Percentiles rank a stretch among this genome's conserved stretches.
These are phyloP conservation scores for Bacidia rubella DNA, from an alignment of 495 filamentous ascomycete species.

Conservation along the genomic window DNA sequence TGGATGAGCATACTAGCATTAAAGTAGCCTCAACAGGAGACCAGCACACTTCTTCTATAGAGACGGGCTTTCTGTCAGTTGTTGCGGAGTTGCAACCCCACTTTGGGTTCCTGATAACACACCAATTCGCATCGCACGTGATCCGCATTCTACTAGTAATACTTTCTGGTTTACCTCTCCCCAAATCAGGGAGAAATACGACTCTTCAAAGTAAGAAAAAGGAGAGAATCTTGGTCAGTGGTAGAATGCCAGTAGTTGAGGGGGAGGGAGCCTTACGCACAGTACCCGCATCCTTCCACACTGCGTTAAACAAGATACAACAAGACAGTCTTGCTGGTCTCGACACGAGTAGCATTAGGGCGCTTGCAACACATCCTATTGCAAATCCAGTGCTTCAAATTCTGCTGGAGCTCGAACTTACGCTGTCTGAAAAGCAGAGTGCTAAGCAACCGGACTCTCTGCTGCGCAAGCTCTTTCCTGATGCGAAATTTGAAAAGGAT, in stretches of 20 bases:
- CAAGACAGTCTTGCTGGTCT: slow-evolving; percentile 53
- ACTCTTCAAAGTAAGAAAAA: slow-evolving; percentile 80
- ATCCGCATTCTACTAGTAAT: slow-evolving; percentile 74
- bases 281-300: slow-evolving; percentile 66
- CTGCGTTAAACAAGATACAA: slow-evolving; percentile 67
- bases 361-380: slow-evolving; percentile 72
- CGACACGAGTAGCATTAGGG: slow-evolving; percentile 58
- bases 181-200: slow-evolving; percentile 47
- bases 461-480: slow-evolving; percentile 47
- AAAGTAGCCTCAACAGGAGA: neutral
- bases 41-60: slow-evolving; percentile 44
- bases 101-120: slow-evolving; percentile 70
- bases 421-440: slow-evolving; percentile 49
- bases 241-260: slow-evolving; percentile 20
- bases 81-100: slow-evolving; percentile 74
- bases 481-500: slow-evolving; percentile 45
- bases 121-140: slow-evolving; percentile 82
- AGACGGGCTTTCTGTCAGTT: slow-evolving; percentile 68
- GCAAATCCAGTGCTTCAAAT: slow-evolving; percentile 85
- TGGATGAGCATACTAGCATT: slow-evolving; percentile 47
- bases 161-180: slow-evolving; percentile 67
- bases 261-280: slow-evolving; percentile 22
- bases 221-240: slow-evolving; percentile 51
- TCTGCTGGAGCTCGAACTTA: slow-evolving; percentile 69
- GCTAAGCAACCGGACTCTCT: slow-evolving; percentile 47